Conservation (phyloP, 495 filamentous ascomycete species). For the Daldinia decipiens region DNA sequence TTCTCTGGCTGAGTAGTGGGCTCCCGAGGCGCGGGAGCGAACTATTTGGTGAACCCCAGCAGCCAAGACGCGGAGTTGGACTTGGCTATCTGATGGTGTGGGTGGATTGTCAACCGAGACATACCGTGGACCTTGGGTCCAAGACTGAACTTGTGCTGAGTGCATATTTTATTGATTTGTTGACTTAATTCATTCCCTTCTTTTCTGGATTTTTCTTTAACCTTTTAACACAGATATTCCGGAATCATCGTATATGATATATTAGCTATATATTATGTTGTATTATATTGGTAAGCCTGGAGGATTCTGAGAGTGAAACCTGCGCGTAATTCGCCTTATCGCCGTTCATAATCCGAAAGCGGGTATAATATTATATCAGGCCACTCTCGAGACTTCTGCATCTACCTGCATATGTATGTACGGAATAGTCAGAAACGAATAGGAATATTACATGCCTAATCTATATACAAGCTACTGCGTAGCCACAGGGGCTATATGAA, state of each 20-base stretch:
- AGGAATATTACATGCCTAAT: too few species aligned
- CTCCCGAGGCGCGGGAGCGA: conserved; percentile 54
- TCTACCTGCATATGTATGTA: not conserved
- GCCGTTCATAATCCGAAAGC: conserved; percentile 8
- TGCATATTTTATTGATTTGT: conserved; percentile 28
- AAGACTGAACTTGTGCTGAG: conserved; percentile 41
- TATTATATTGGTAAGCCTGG: not conserved
- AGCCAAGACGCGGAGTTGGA: conserved; percentile 51
- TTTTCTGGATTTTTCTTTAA: not conserved
- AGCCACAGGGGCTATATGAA: conserved; percentile 16
- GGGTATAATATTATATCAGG: conserved; percentile 17
- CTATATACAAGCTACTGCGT: too few species aligned
- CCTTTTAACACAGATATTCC: not conserved
- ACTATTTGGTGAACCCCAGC: conserved; percentile 57
- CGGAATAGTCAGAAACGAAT: too few species aligned
- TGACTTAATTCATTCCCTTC: not conserved
- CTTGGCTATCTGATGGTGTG: conserved; percentile 38
- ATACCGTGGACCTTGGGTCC: conserved; percentile 42
- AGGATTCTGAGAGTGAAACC: not conserved
- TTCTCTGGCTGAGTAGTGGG: conserved; percentile 51
- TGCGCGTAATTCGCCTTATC: conserved; percentile 9
- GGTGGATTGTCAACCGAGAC: conserved; percentile 38
- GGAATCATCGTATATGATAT: not conserved
- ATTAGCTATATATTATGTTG: not conserved
- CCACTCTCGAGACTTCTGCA: conserved; percentile 12